Evolutionary conservation across 805 yeast genomes (phyloP).

Genomic region (Ogataea neopini): DNA sequence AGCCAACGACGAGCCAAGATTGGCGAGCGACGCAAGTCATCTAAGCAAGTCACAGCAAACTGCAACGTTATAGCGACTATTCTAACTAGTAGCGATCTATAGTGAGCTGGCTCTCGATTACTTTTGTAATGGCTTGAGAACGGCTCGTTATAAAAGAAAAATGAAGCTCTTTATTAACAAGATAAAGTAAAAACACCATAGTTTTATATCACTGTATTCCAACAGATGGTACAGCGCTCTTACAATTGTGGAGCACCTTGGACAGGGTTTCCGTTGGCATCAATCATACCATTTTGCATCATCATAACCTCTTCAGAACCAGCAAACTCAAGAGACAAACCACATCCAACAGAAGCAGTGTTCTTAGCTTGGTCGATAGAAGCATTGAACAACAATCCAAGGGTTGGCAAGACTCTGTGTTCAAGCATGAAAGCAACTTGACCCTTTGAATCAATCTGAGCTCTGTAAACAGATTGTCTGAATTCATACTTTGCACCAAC

Average conservation of each 20-base stretch:
- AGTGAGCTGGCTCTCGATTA: too few species aligned
- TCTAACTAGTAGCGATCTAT: too few species aligned
- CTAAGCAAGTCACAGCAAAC: too few species aligned
- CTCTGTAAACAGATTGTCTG: conserved; percentile 94
- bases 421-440: conserved; percentile 89
- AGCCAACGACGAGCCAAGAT: too few species aligned
- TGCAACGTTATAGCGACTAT: too few species aligned
- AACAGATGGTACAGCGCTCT: conserved; percentile 1
- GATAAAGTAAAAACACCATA: conserved; percentile 3
- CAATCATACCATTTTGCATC: conserved; percentile 86
- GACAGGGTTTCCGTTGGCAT: conserved; percentile 82
- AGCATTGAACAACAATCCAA: conserved; percentile 81
- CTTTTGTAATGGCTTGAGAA: too few species aligned
- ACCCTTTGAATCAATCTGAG: conserved; percentile 89
- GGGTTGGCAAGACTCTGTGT: conserved; percentile 89
- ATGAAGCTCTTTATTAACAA: conserved; percentile 4
- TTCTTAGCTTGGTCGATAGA: conserved; percentile 86
- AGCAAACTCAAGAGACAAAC: conserved; percentile 92
- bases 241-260: conserved; percentile 64
- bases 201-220: conserved; percentile 29
- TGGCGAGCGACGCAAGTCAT: too few species aligned
- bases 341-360: conserved; percentile 84
- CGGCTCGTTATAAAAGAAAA: neutral
- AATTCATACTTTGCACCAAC: conserved; percentile 97
- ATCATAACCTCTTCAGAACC: conserved; percentile 90